Percentiles rank a stretch among this genome's conserved stretches.
These are phyloP conservation scores for Chlorella sp. DNA, from an alignment of 139 green algal genomes.

Conservation along the genomic window DNA sequence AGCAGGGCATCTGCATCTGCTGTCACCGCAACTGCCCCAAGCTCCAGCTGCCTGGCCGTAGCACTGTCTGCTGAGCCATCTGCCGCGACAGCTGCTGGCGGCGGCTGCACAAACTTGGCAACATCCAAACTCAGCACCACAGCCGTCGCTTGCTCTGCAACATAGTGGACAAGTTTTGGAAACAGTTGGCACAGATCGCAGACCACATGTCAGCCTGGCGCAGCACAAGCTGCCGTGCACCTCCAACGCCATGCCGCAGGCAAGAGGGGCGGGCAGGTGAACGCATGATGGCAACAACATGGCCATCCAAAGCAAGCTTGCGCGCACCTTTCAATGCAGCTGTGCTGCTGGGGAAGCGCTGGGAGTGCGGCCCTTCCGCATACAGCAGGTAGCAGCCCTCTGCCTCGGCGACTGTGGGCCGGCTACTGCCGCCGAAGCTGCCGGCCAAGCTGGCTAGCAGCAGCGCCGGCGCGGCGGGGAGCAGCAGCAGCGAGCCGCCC, in stretches of 20 bases:
- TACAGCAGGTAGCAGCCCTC: conserved; percentile 32
- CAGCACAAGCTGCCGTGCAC: too few species aligned
- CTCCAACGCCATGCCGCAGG: too few species aligned
- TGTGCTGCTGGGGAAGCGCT: conserved; percentile 33
- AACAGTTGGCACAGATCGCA: too few species aligned
- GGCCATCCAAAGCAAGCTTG: not conserved
- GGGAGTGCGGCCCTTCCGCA: not conserved
- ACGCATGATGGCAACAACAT: not conserved
- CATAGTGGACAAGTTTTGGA: not conserved
- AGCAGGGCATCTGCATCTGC: conserved; percentile 25
- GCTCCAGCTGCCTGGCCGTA: not conserved
- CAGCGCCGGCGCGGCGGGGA: conserved; percentile 1
- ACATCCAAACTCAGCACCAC: conserved; percentile 1
- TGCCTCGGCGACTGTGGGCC: not conserved
- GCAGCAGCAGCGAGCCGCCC: conserved; percentile 14
- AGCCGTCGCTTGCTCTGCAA: conserved; percentile 28
- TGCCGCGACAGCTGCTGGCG: not conserved
- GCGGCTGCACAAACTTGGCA: not conserved
- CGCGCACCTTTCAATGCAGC: conserved; percentile 8
- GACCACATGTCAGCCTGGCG: too few species aligned
- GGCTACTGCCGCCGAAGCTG: not conserved
- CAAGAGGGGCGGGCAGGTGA: not conserved
- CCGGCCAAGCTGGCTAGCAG: conserved; percentile 2
- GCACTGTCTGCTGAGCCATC: not conserved
- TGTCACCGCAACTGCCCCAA: not conserved